Percentiles rank a stretch among this genome's conserved stretches.
phyloP scores from a whole-genome alignment of 2,329 filamentous ascomycete genomes.

The Capronia coronata region DNA sequence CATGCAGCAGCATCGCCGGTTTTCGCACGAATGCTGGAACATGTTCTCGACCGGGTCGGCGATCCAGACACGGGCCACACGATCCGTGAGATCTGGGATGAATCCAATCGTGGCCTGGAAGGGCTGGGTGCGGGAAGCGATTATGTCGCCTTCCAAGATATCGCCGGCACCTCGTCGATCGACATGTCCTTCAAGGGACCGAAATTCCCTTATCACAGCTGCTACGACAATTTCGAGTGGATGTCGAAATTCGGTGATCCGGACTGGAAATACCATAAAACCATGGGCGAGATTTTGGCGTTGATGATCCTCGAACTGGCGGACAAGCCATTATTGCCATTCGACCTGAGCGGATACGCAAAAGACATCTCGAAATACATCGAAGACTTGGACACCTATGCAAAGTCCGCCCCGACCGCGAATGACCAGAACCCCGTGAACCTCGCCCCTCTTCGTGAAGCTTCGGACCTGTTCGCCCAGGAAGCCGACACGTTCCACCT shows the following conservation, averaged over 20 bases:
- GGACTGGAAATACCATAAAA: slow-evolving; percentile 70
- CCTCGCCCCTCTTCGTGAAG: slow-evolving; percentile 56
- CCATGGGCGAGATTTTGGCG: slow-evolving; percentile 71
- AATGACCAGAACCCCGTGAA: slow-evolving; percentile 38
- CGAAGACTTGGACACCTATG: slow-evolving; percentile 60
- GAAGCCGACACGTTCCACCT: slow-evolving; percentile 59
- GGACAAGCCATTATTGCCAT: slow-evolving; percentile 73
- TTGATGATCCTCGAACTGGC: slow-evolving; percentile 79
- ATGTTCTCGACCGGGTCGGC: slow-evolving; percentile 65
- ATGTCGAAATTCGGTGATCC: slow-evolving; percentile 76
- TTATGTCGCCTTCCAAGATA: slow-evolving; percentile 83
- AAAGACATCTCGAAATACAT: slow-evolving; percentile 58
- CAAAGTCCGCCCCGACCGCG: slow-evolving; percentile 42
- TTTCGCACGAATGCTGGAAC: slow-evolving; percentile 64
- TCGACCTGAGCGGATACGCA: slow-evolving; percentile 71
- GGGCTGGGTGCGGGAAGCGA: slow-evolving; percentile 71
- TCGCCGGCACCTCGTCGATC: slow-evolving; percentile 80
- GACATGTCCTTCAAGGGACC: slow-evolving; percentile 72
- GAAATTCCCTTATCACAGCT: slow-evolving; percentile 67
- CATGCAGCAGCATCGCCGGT: slow-evolving; percentile 74
- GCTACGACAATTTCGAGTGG: slow-evolving; percentile 86
- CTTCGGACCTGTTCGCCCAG: slow-evolving; percentile 54
- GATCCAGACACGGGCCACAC: slow-evolving; percentile 59
- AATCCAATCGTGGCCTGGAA: slow-evolving; percentile 54
- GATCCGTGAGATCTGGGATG: slow-evolving; percentile 70